Evolutionary conservation across 2,329 filamentous ascomycete species (phyloP).

Genomic region (Catunica adiposa): DNA sequence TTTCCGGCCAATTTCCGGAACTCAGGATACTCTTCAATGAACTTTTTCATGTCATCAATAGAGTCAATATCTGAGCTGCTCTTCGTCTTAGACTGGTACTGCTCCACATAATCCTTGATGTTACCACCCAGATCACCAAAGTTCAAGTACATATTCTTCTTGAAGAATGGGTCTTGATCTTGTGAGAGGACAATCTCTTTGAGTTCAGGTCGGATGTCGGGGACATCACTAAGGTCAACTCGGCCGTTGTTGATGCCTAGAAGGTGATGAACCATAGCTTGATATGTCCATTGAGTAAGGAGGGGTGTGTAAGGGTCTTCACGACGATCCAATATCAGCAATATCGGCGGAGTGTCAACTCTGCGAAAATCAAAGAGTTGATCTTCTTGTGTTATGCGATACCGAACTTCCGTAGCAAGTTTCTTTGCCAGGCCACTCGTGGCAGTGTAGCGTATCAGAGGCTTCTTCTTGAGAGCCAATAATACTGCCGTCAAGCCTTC

Average conservation of each 20-base stretch:
- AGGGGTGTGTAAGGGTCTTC: slow-evolving; percentile 91
- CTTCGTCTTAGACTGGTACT: slow-evolving; percentile 96
- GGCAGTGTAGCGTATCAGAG: slow-evolving; percentile 81
- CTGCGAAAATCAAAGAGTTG: slow-evolving; percentile 92
- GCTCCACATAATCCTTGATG: slow-evolving; percentile 96
- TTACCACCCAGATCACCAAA: slow-evolving; percentile 91
- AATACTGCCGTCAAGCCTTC: slow-evolving; percentile 76
- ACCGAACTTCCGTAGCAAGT: slow-evolving; percentile 78
- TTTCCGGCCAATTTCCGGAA: slow-evolving; percentile 95
- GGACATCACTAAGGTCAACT: slow-evolving; percentile 70
- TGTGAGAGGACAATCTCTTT: slow-evolving; percentile 90
- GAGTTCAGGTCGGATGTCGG: slow-evolving; percentile 69
- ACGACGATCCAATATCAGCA: slow-evolving; percentile 76
- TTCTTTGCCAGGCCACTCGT: slow-evolving; percentile 85
- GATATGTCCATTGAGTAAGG: slow-evolving; percentile 96
- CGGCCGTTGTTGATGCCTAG: slow-evolving; percentile 90
- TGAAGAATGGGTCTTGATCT: slow-evolving; percentile 97
- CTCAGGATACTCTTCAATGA: slow-evolving; percentile 96
- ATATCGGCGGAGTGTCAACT: slow-evolving; percentile 82
- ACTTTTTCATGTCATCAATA: slow-evolving; percentile 96
- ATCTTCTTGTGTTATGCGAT: slow-evolving; percentile 87
- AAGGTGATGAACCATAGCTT: slow-evolving; percentile 98
- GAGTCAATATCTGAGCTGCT: slow-evolving; percentile 92
- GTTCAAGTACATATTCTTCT: slow-evolving; percentile 97
- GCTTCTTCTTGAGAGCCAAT: slow-evolving; percentile 88